Evolutionary conservation across 306 rosid species (phyloP), one percentile per base, ranked within the genome.

Genomic region (Bauhinia variegata): DNA sequence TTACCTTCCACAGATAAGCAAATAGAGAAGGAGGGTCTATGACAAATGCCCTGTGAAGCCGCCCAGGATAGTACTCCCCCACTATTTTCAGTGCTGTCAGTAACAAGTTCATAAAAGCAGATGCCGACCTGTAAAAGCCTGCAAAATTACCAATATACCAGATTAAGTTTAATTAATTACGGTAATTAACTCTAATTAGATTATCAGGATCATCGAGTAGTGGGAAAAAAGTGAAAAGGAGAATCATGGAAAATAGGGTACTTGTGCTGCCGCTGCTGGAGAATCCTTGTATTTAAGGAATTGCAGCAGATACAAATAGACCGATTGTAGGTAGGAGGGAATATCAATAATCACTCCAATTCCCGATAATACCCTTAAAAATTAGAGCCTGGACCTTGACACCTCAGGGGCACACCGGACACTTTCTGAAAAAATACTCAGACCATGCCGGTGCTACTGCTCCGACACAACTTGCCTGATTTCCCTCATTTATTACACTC

Each of bases 1-100:
- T 54, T 83, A 93, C 99, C 99, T 93, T 93, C 99, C 99, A 93
- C 41, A 93, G 61, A 71, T 93, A 93, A 28, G 97, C 74, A 73
- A 93, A 93, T 12, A 93, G 81, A 2, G 92, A 76, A 0, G 99
- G 99, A 41, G 99, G 90, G 83, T 93, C 99, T n/a, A 90, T 88
- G 3, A 93, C 83, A 66, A 93, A 93, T 3, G 91, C 89, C 56
- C 84, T 85, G 77, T 65, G 33, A 32, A 93, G 85, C 19, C 88
- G 83, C 5, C 81, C 83, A 4, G 99, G 99, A 75, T 93, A 93
- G 79, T 81, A 84, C 50, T 90, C 99, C 0, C 74, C 88, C 71
- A 86, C 86, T 11, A 82, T 80, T 81, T 93, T 93, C 83, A 93
- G 83, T 14, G 87, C 81, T 47, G 85, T 76, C 68, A 90, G 71